Percentiles rank a stretch among this genome's conserved stretches.
Evolutionary conservation across 2,329 filamentous ascomycete genomes (phyloP).

Genomic region (Chrysosporium queenslandicum): DNA sequence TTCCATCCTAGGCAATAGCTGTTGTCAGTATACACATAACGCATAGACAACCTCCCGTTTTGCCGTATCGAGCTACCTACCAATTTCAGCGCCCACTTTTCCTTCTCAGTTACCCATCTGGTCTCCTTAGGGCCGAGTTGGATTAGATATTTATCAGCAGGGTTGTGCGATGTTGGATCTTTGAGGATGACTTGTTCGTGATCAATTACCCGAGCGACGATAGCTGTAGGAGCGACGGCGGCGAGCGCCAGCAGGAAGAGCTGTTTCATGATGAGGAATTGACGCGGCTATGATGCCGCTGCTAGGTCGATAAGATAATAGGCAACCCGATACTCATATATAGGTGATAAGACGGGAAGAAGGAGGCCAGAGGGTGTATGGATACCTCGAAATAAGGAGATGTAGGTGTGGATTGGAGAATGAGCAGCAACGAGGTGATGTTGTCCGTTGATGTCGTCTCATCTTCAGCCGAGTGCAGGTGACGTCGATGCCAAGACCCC

Average conservation of each 20-base stretch:
- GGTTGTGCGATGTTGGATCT: background rate
- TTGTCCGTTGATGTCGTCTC: background rate
- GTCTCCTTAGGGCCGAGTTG: slow-evolving; percentile 77
- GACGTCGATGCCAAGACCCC: background rate
- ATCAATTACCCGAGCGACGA: background rate
- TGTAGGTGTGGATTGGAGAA: background rate
- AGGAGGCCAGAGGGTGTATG: background rate
- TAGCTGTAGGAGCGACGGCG: slow-evolving; percentile 7
- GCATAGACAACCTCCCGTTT: background rate
- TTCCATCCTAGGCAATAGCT: slow-evolving; percentile 53
- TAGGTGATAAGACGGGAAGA: background rate
- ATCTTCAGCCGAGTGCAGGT: background rate
- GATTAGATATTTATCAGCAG: slow-evolving; percentile 56
- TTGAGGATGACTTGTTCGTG: slow-evolving; percentile 5
- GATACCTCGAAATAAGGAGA: background rate
- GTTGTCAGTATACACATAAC: background rate
- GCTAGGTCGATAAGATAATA: background rate
- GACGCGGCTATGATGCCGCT: background rate
- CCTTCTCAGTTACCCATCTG: slow-evolving; percentile 79
- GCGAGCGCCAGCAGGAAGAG: slow-evolving; percentile 10
- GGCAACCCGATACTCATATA: background rate
- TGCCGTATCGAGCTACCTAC: slow-evolving; percentile 44
- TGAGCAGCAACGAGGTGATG: background rate
- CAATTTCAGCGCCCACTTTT: slow-evolving; percentile 84
- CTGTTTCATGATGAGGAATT: slow-evolving; percentile 6